Evolutionary conservation across 192 early-diverging fungal genomes (phyloP).

Genomic region (Umbelopsis sp.): DNA sequence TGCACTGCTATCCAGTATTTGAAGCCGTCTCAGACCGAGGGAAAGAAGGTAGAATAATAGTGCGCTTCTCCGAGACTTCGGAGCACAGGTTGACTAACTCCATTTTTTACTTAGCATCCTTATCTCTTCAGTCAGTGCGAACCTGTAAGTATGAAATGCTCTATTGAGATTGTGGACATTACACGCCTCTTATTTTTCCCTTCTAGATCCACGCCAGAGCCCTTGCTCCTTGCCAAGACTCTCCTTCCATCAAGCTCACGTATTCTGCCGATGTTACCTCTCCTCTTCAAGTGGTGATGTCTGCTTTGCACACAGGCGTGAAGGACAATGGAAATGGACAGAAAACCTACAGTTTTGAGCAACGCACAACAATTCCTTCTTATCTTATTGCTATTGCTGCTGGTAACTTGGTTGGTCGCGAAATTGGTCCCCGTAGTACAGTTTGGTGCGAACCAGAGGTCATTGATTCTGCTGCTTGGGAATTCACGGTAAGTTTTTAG

Average conservation of each 20-base stretch:
- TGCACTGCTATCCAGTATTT: slow-evolving; percentile 94
- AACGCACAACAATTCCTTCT: slow-evolving; percentile 88
- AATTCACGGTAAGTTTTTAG: slow-evolving; percentile 70
- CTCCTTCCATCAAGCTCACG: slow-evolving; percentile 85
- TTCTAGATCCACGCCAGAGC: slow-evolving; percentile 88
- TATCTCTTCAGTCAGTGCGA: slow-evolving; percentile 99
- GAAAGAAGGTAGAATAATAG: slow-evolving; percentile 57
- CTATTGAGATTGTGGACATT: not conserved
- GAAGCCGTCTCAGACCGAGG: slow-evolving; percentile 88
- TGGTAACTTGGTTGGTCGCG: slow-evolving; percentile 80
- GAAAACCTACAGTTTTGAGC: slow-evolving; percentile 79
- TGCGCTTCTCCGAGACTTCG: not conserved
- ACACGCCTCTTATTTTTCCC: not conserved
- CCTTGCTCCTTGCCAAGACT: slow-evolving; percentile 89
- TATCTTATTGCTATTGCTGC: slow-evolving; percentile 95
- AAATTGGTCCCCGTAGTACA: slow-evolving; percentile 89
- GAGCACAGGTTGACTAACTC: not conserved
- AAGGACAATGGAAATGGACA: slow-evolving; percentile 53
- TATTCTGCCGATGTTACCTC: slow-evolving; percentile 83
- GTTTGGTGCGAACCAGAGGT: slow-evolving; percentile 97
- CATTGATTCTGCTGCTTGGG: slow-evolving; percentile 89
- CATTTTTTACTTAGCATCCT: slow-evolving; percentile 58
- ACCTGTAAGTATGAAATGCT: slow-evolving; percentile 43
- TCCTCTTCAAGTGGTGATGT: slow-evolving; percentile 93
- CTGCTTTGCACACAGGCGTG: slow-evolving; percentile 75